Evolutionary conservation across 2,329 filamentous ascomycete genomes (phyloP), one percentile per base, ranked within the genome.

Genomic region (Rhynchosporium graminicola): DNA sequence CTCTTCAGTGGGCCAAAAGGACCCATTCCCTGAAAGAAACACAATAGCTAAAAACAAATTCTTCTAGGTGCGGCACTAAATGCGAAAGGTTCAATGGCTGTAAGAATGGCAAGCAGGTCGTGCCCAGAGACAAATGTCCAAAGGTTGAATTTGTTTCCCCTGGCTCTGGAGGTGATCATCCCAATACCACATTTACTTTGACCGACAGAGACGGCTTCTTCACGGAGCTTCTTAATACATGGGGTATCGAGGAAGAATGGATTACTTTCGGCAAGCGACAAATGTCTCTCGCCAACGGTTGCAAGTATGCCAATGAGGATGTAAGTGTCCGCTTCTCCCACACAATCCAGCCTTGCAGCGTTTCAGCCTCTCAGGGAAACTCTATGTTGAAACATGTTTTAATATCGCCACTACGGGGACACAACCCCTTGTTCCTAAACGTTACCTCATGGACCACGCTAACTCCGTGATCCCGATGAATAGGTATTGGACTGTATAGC

Each of bases 181-280:
- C 43, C 43, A 46, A 46, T 20, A 46, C 43, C n/a, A 46, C 43
- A 20, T 46, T 46, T 15, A 46, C 43, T 20, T 15, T 46, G 43
- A 46, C 43, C 43, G 43, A 46, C 43, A n/a, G 15, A 20, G 43
- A 20, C 43, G 43, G 43, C 43, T 46, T 46, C 43, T 46, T 46
- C 15, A 46, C n/a, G 43, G 43, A 46, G 4, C 3, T 46, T 46
- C 43, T 46, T n/a, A 15, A 46, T n/a, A 46, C 43, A 20, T 46
- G 43, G 43, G 43, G 43, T 20, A 46, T 46, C 43, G 43, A 46
- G 43, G 43, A 46, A 46, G 43, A 46, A 20, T 46, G 43, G 43
- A 46, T 46, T 46, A 46, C 13, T n/a, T 46, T 46, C 43, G 43
- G 15, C 43, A 46, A 46, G 43, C 43, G 43, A n/a, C 43, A 46